phyloP scores from a whole-genome alignment of 1,139 yeast genomes.

The Pichia kudriavzevii region DNA sequence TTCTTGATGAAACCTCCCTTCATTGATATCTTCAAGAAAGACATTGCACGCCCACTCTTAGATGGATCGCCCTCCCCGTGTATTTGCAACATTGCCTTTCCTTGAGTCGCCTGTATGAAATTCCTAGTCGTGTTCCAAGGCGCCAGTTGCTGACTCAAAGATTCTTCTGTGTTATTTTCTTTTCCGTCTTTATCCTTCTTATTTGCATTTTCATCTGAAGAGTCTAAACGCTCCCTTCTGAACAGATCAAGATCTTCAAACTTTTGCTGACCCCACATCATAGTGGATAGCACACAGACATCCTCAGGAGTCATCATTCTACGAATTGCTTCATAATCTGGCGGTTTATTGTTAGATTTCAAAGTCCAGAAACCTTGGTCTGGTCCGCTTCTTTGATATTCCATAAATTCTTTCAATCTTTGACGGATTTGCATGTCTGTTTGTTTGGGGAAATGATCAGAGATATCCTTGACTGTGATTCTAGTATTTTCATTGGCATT shows the following conservation, averaged over 20 bases:
- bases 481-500: slow-evolving; percentile 71
- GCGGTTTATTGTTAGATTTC: slow-evolving; percentile 63
- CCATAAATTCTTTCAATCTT: slow-evolving; percentile 95
- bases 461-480: slow-evolving; percentile 78
- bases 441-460: slow-evolving; percentile 92
- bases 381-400: slow-evolving; percentile 87
- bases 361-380: slow-evolving; percentile 97
- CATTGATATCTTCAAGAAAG: slow-evolving; percentile 88
- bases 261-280: slow-evolving; percentile 82
- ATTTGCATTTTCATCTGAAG: slow-evolving; percentile 4
- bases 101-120: slow-evolving; percentile 89
- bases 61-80: slow-evolving; percentile 98
- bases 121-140: slow-evolving; percentile 93
- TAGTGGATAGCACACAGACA: slow-evolving; percentile 74
- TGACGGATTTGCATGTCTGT: slow-evolving; percentile 97
- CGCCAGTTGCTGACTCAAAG: slow-evolving; percentile 78
- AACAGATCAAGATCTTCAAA: slow-evolving; percentile 29
- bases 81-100: slow-evolving; percentile 92
- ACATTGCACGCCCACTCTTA: slow-evolving; percentile 83
- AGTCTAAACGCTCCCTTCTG: slow-evolving; percentile 23
- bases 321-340: slow-evolving; percentile 71
- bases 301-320: slow-evolving; percentile 94
- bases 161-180: slow-evolving; percentile 27
- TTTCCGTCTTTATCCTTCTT: slow-evolving; percentile 25
- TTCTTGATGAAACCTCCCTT: slow-evolving; percentile 73